A percentile compares a stretch with the other conserved stretches of the same genome.
Conservation (phyloP, 805 yeast species). For the Starmera dryadoides region DNA sequence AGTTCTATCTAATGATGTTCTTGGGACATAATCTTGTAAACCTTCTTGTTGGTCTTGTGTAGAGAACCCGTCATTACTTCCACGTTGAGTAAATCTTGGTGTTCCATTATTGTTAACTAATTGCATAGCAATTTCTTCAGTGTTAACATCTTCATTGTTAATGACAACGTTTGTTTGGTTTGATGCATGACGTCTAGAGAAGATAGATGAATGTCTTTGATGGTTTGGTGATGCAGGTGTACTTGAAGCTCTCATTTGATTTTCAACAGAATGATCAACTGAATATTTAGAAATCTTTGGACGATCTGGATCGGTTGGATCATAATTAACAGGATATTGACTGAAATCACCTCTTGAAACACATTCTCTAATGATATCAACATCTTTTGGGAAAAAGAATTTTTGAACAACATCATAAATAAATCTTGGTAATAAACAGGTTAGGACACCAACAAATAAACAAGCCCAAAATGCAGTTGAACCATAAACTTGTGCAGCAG, state of each 20-base stretch:
- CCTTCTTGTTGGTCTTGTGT: slow-evolving; percentile 1
- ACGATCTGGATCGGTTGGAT: slow-evolving; percentile 74
- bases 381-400: slow-evolving; percentile 53
- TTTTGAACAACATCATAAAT: slow-evolving; percentile 48
- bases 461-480: slow-evolving; percentile 61
- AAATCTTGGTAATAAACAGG: slow-evolving; percentile 64
- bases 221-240: slow-evolving; percentile 5
- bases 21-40: slow-evolving; percentile 12
- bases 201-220: slow-evolving; percentile 1
- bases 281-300: slow-evolving; percentile 42
- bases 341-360: slow-evolving; percentile 59
- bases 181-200: neutral
- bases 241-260: slow-evolving; percentile 1
- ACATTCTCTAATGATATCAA: slow-evolving; percentile 70
- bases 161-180: slow-evolving; percentile 10
- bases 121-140: slow-evolving; percentile 33
- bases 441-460: slow-evolving; percentile 52
- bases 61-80: neutral
- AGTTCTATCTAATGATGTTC: slow-evolving; percentile 31
- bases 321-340: slow-evolving; percentile 60
- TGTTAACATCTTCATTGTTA: slow-evolving; percentile 20
- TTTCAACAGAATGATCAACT: slow-evolving; percentile 23
- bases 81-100: slow-evolving; percentile 15
- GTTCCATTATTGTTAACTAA: slow-evolving; percentile 19
- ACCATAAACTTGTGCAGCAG: slow-evolving; percentile 60